phyloP scores from a whole-genome alignment of 2,329 filamentous ascomycete species.

The Botrytis fabae region DNA sequence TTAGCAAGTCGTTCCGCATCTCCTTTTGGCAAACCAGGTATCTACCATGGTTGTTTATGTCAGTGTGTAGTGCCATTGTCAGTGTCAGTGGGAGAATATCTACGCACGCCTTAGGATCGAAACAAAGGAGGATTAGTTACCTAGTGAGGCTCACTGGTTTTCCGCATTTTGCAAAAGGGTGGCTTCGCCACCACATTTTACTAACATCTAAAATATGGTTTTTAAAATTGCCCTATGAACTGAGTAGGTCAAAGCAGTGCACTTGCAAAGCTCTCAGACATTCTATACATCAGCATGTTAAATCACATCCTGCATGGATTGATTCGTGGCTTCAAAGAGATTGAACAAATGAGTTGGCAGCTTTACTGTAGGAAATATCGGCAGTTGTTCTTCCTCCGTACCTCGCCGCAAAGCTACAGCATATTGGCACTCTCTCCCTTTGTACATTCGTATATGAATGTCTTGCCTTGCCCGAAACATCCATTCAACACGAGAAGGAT shows the following conservation, averaged over 20 bases:
- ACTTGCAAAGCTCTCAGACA: conserved; percentile 8
- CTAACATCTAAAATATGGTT: not conserved
- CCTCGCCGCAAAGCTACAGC: conserved; percentile 12
- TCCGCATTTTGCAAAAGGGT: not conserved
- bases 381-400: not conserved
- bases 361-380: not conserved
- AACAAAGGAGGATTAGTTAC: conserved; percentile 10
- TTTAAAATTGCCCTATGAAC: not conserved
- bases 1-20: not conserved
- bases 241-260: not conserved
- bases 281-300: conserved; percentile 11
- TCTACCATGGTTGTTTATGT: conserved; percentile 7
- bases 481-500: conserved; percentile 14
- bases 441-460: conserved; percentile 9
- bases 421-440: conserved; percentile 4
- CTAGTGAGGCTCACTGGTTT: not conserved
- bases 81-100: not conserved
- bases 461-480: conserved; percentile 14
- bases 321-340: conserved; percentile 6
- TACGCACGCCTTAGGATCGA: conserved; percentile 4
- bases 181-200: not conserved
- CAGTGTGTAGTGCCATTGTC: conserved; percentile 8
- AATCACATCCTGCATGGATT: conserved; percentile 2
- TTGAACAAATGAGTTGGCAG: not conserved
- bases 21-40: not conserved